Base-by-base conservation (phyloP, 1,284 basidiomycete genomes). In the Heliocybe sulcata region DNA sequence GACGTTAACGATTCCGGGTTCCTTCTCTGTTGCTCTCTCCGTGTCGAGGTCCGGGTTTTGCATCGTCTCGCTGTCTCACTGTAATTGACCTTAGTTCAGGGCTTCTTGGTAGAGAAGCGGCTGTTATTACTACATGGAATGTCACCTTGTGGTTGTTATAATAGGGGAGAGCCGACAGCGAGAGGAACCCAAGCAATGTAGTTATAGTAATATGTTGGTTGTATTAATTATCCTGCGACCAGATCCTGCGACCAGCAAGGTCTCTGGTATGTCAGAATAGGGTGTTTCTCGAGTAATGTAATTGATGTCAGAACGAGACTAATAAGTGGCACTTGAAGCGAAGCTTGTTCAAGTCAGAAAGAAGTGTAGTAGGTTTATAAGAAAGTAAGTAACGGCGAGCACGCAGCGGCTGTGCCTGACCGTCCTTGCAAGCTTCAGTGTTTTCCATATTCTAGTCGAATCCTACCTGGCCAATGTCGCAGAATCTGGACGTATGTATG, bases 401-500 rank as follows among this genome's bases (percentile, higher is more conserved):
- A 42, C 12, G 19, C 38, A 6, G 38, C 19, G 6, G 16, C 8
- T 6, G 38, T 42, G 38, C 38, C 38, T 42, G 38, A 42, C 38
- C 38, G 19, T 42, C 38, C 6, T 42, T 77, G 54, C 58, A 82
- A 42, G 38, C 47, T 25, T 22, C 22, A 26, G 47, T 49, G 47
- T 4, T 20, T 22, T n/a, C n/a, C n/a, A n/a, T n/a, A n/a, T n/a
- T n/a, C 47, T 10, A 25, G 23, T 20, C 23, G 4, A 16, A 49
- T 12, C 27, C n/a, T 23, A 6, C 22, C 19, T 26, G 11, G 6
- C 22, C 16, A 4, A 29, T 29, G 22, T 49, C 52, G 55, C 59
- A 60, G 29, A 73, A 69, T 55, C 59, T 74, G 58, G 71, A 73
- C 56, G 72, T 73, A 59, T 60, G 67, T 67, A 26, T 22, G 12